Evolutionary conservation across 768 basidiomycete species (phyloP), one percentile per base, ranked within the genome.

Genomic region (Phanerodontia chrysosporium): DNA sequence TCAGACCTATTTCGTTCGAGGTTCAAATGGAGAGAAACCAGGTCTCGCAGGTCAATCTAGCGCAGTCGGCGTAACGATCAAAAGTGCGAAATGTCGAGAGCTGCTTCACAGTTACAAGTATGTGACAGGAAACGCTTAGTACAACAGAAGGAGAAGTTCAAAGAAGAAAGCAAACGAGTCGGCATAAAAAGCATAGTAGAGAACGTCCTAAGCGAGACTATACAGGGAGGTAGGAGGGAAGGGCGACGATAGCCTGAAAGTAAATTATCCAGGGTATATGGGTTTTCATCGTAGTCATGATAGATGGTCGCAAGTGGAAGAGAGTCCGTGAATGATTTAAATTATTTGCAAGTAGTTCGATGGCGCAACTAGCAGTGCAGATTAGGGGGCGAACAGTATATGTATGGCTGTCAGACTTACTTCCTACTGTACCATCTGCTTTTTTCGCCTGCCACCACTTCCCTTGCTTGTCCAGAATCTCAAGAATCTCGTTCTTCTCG

Each of bases 361-460:
- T 58, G 90, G 90, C 56, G 89, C 89, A 70, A 92, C 89, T 92
- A 18, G 70, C 21, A 14, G 18, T 28, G 45, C 14, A 22, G 13
- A 24, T 54, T 27, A 49, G 44, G 54, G 28, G n/a, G 24, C 30
- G 56, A 29, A 6, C 25, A 45, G 44, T 7, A 18, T 12, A 44
- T 46, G 21, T 59, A n/a, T 45, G n/a, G 49, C n/a, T 14, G 36
- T 1, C 29, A 2, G 1, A 85, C 90, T 74, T 70, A 92, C 90
- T 92, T 77, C 90, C 90, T 64, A 83, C 68, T 45, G 77, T 70
- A 54, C 90, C 92, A 69, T 95, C 92, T 18, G 78, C 65, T 73
- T 89, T 94, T 68, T 75, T 85, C 35, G 91, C 89, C 67, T 92
- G 91, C 92, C 92, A 95, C 92, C 92, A 93, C 69, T 93, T 92